Evolutionary conservation across 768 basidiomycete genomes (phyloP).

Genomic region (Mycena vitilis): DNA sequence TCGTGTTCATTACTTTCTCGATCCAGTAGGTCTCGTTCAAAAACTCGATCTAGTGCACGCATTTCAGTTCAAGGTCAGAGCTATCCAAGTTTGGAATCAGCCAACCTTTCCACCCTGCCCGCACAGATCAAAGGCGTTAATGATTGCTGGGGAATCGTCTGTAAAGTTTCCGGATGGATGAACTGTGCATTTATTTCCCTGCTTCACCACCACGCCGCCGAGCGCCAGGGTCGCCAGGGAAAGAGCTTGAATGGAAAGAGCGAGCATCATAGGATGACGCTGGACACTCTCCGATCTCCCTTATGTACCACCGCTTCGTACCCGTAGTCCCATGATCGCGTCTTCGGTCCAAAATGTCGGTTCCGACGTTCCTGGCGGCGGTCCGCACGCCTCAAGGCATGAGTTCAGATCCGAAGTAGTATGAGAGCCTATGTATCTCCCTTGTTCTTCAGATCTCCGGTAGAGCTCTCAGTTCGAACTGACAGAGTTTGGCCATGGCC

Average conservation of each 20-base stretch:
- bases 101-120: constrained; percentile 22
- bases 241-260: neutral
- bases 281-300: neutral
- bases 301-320: constrained; percentile 2
- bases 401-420: too few relatives aligned
- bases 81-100: neutral
- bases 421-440: too few relatives aligned
- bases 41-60: constrained; percentile 41
- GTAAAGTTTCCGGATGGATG: constrained; percentile 37
- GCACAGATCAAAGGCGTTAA: constrained; percentile 36
- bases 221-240: constrained; percentile 1
- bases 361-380: neutral
- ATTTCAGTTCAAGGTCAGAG: neutral
- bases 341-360: neutral
- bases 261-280: constrained; percentile 5
- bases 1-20: constrained; percentile 46
- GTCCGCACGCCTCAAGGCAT: neutral
- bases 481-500: too few relatives aligned
- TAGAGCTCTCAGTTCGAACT: too few relatives aligned
- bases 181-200: constrained; percentile 34
- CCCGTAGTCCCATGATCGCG: neutral
- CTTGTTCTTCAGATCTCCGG: too few relatives aligned
- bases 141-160: constrained; percentile 42
- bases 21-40: constrained; percentile 49
- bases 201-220: constrained; percentile 19